These are phyloP conservation scores for Tylopilus sp. DNA, from an alignment of 768 basidiomycete genomes.

Conservation along the genomic window DNA sequence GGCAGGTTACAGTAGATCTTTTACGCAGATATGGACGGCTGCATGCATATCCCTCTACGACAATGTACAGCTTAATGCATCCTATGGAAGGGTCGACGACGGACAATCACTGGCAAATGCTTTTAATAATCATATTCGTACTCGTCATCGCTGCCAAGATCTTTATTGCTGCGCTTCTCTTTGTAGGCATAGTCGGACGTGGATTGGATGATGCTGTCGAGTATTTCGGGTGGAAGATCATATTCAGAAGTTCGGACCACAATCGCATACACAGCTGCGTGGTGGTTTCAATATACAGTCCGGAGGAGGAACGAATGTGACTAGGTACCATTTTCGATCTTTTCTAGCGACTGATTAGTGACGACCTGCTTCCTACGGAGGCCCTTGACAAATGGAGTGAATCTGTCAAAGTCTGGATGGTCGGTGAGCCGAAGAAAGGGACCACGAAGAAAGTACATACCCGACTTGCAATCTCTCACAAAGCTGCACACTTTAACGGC, in stretches of 20 bases:
- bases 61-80: background rate
- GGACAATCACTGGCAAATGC: background rate
- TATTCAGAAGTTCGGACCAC: constrained; percentile 71
- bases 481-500: constrained; percentile 65
- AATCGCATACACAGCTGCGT: constrained; percentile 67
- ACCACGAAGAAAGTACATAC: constrained; percentile 32
- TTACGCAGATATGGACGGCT: background rate
- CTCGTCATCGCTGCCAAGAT: constrained; percentile 25
- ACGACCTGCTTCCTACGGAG: constrained; percentile 86
- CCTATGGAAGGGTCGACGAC: background rate
- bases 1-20: background rate
- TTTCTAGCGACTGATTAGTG: constrained; percentile 83
- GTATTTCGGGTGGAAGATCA: constrained; percentile 60
- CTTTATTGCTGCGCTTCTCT: constrained; percentile 18
- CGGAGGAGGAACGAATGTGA: background rate
- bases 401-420: constrained; percentile 68
- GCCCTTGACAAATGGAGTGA: constrained; percentile 66
- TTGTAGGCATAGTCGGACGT: constrained; percentile 33
- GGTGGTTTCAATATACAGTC: constrained; percentile 5
- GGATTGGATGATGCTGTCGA: constrained; percentile 60
- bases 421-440: background rate
- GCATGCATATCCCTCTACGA: background rate
- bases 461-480: constrained; percentile 72
- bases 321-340: constrained; percentile 83
- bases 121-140: constrained; percentile 21